Evolutionary conservation across 1,139 yeast genomes (phyloP).

Genomic region (Arxiozyma slooffiae): DNA sequence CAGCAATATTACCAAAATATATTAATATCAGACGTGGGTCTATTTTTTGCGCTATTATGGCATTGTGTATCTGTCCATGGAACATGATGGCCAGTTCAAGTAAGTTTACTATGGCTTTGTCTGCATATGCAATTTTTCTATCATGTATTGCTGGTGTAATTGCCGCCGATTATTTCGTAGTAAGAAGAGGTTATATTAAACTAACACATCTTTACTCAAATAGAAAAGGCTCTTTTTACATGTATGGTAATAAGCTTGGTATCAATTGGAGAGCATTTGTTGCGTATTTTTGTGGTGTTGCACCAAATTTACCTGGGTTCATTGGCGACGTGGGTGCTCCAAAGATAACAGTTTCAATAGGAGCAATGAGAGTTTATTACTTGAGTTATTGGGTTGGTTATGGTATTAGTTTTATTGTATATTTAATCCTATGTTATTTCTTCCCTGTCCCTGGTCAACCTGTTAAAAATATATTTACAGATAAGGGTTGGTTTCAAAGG

Average conservation of each 20-base stretch:
- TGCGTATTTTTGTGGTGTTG: conserved; percentile 64
- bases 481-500: conserved; percentile 58
- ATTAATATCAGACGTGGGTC: conserved; percentile 79
- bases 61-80: conserved; percentile 83
- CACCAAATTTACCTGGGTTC: conserved; percentile 80
- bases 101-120: conserved; percentile 71
- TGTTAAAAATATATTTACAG: conserved; percentile 37
- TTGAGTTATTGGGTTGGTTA: conserved; percentile 72
- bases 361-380: conserved; percentile 64
- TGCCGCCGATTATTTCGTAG: conserved; percentile 63
- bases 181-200: conserved; percentile 62
- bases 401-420: conserved; percentile 43
- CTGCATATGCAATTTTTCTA: conserved; percentile 79
- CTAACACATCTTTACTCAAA: conserved; percentile 53
- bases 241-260: conserved; percentile 50
- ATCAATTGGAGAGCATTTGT: conserved; percentile 72
- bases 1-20: conserved; percentile 71
- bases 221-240: conserved; percentile 41
- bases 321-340: conserved; percentile 65
- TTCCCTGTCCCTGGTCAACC: conserved; percentile 59
- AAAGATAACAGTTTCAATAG: conserved; percentile 50
- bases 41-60: conserved; percentile 67
- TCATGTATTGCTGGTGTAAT: conserved; percentile 83
- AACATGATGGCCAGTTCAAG: conserved; percentile 63
- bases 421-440: conserved; percentile 40